Base-by-base conservation (phyloP, 176 grass and related monocot species). In the Rhipidocladum racemiflorum region DNA sequence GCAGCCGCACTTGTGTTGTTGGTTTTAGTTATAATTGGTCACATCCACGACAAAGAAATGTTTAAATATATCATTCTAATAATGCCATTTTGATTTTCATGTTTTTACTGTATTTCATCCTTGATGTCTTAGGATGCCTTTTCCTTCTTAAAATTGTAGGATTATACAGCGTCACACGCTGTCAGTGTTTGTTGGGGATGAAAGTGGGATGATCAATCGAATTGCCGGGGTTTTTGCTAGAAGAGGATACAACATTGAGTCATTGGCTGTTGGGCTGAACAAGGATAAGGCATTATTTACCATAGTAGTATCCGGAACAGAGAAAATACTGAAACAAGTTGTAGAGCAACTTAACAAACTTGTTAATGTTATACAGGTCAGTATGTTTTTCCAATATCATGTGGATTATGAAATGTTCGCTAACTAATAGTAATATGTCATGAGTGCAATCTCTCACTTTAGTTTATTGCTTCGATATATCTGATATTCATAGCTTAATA, bases 161-260 rank as follows among this genome's bases (percentile, higher is more conserved):
- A 46, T 43, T 61, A 55, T 85, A 30, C 92, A 68, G 48, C 84
- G 92, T 40, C 92, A 92, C 68, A 95, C 92, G 1, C 45, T 95
- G 39, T 95, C 92, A 28, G 92, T 95, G 67, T 94, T 94, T 45
- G 92, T 91, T 78, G 89, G 92, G 25, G 92, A 94, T 86, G 92
- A 94, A 81, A 94, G 86, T 69, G 92, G 92, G 59, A 94, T 94
- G 85, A 94, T 94, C 84, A 94, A 94, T 78, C 86, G 92, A 61
- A 94, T 94, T 70, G 88, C 92, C 25, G 92, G 92, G 4, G 88
- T 94, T 28, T 94, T 94, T 84, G 92, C 92, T 36, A 94, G 92
- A 81, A 84, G 92, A 87, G 89, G 92, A 72, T 91, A 89, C 70
- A 94, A 94, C 50, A 94, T 91, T 2, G 92, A 94, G 81, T 94